Evolutionary conservation across 768 basidiomycete genomes (phyloP).

Genomic region (Suillus sp.): DNA sequence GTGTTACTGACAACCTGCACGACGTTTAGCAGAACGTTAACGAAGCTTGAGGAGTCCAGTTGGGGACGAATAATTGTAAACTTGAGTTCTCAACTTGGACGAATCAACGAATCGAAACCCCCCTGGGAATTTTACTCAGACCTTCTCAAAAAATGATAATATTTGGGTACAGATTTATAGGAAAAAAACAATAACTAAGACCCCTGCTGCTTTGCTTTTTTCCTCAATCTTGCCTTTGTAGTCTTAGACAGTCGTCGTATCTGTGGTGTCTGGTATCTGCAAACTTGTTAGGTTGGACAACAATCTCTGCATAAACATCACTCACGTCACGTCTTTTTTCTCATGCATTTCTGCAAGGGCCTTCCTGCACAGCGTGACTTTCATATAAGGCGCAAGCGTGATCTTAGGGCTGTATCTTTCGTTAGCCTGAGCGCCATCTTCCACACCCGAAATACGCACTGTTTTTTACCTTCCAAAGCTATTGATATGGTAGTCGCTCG

Average conservation of each 20-base stretch:
- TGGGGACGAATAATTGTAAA: conserved; percentile 6
- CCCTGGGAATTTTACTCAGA: conserved; percentile 20
- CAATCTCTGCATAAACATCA: conserved; percentile 7
- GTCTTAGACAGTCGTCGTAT: conserved; percentile 58
- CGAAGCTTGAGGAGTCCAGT: neutral
- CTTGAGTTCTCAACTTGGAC: conserved; percentile 6
- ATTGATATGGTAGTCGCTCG: conserved; percentile 29
- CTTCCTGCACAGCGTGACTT: conserved; percentile 57
- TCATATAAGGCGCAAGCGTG: conserved; percentile 68
- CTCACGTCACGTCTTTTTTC: conserved; percentile 53
- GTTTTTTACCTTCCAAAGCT: conserved; percentile 59
- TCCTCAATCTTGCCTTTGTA: conserved; percentile 57
- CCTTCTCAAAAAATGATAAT: neutral
- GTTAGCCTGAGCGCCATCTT: conserved; percentile 12
- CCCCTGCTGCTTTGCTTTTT: conserved; percentile 36
- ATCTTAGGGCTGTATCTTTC: conserved; percentile 46
- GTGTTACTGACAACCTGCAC: conserved; percentile 2
- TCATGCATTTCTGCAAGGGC: conserved; percentile 43
- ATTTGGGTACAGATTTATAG: conserved; percentile 27
- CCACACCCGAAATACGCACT: conserved; percentile 44
- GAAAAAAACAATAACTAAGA: conserved; percentile 19
- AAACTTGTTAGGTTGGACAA: conserved; percentile 13
- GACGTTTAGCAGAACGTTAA: neutral
- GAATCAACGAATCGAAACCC: conserved; percentile 12
- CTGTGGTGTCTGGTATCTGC: conserved; percentile 59